Evolutionary conservation across 1,284 basidiomycete genomes (phyloP), one percentile per base, ranked within the genome.

Genomic region (Cutaneotrichosporon sp.): DNA sequence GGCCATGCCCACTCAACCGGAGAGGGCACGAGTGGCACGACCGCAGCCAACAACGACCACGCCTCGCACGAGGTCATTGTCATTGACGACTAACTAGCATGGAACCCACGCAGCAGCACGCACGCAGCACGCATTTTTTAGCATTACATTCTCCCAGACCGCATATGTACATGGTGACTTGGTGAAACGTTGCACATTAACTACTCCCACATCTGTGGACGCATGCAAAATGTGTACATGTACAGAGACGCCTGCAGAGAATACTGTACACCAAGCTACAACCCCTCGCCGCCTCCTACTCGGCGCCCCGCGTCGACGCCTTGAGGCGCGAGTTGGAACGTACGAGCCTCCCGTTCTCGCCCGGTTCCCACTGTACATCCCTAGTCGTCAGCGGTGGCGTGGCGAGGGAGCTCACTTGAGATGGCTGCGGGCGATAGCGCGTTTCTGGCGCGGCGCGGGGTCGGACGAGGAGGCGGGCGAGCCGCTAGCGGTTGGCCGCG

Each of bases 321-420:
- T 30, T 5, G 7, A 30, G 26, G 10, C 26, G 26, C 26, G 26
- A 30, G 26, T 30, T 30, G 5, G 26, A 30, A 30, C 26, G 26
- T 10, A 30, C 26, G 26, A 30, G 26, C 20, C 55, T 52, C 17
- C 68, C 69, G 50, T 66, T 70, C 56, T 68, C 67, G 45, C 68
- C 70, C 7, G 62, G 56, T 41, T 67, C 62, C 69, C 70, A 73
- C 40, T 66, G 59, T 15, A 73, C 66, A 21, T 72, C 69, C 47
- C 65, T 69, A 46, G 4, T 10, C 33, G 42, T 46, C 53, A 42
- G 46, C 40, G 4, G n/a, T 34, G 30, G 10, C 39, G 18, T 8
- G 8, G 30, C 7, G 2, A 12, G n/a, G n/a, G n/a, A 4, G 56
- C 66, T 60, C 52, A 69, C 68, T 58, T 66, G 40, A 72, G 48